A percentile compares a stretch with the other conserved stretches of the same genome.
phyloP scores from a whole-genome alignment of 2,329 filamentous ascomycete genomes.

The Venturia carpophila region DNA sequence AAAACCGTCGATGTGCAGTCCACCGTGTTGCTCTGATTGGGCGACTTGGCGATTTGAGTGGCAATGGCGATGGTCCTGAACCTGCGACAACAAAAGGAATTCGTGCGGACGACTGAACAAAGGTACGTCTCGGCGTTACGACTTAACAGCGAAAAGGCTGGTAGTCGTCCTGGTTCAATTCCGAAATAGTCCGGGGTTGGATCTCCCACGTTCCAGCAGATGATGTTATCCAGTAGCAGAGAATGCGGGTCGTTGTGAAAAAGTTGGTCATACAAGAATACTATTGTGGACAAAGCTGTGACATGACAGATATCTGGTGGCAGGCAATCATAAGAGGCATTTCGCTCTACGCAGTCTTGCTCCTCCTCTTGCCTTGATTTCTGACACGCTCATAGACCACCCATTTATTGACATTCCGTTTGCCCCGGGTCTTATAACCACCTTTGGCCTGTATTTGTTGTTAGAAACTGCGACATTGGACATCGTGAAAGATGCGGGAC shows the following conservation, averaged over 20 bases:
- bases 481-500: conserved; percentile 33
- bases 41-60: too few relatives aligned
- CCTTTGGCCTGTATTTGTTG: conserved; percentile 54
- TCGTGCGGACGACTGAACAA: too few relatives aligned
- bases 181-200: too few relatives aligned
- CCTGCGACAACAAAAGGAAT: too few relatives aligned
- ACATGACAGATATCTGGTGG: neutral
- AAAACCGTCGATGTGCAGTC: too few relatives aligned
- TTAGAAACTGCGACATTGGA: conserved; percentile 16
- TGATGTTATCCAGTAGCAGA: neutral
- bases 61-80: too few relatives aligned
- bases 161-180: too few relatives aligned
- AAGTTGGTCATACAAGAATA: too few relatives aligned
- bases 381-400: conserved; percentile 75
- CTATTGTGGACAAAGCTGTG: neutral
- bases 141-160: too few relatives aligned
- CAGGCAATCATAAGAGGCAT: neutral
- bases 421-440: conserved; percentile 85
- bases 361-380: conserved; percentile 79
- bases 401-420: conserved; percentile 84
- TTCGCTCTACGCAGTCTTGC: neutral
- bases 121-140: too few relatives aligned
- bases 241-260: neutral
- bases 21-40: too few relatives aligned
- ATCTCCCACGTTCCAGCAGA: too few relatives aligned